These are phyloP conservation scores for Alternaria sp. DNA, from an alignment of 2,329 filamentous ascomycete species.

Conservation along the genomic window DNA sequence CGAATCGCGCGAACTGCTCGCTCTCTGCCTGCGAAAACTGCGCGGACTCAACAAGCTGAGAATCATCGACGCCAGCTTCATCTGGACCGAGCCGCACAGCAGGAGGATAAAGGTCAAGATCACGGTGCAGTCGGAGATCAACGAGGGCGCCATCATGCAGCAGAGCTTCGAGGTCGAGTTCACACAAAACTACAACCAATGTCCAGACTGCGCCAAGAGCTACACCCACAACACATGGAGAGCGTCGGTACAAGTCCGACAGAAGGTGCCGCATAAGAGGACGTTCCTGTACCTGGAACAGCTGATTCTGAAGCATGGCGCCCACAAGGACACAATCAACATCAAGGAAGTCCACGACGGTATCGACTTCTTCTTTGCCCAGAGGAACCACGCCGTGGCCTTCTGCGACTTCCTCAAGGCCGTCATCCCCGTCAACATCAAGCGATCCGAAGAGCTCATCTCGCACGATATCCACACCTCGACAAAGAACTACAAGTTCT, in stretches of 20 bases:
- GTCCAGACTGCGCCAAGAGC: conserved; percentile 86
- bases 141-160: conserved; percentile 77
- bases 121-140: conserved; percentile 81
- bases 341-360: conserved; percentile 98
- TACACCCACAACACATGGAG: conserved; percentile 97
- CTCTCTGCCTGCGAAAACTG: conserved; percentile 88
- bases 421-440: conserved; percentile 78
- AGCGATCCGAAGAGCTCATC: conserved; percentile 92
- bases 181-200: conserved; percentile 90
- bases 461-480: conserved; percentile 92
- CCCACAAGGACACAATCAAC: conserved; percentile 85
- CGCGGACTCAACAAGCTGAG: conserved; percentile 87
- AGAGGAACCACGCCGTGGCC: conserved; percentile 89
- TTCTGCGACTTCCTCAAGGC: conserved; percentile 91
- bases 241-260: conserved; percentile 91
- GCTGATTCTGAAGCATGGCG: conserved; percentile 91
- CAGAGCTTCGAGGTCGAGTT: conserved; percentile 97
- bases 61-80: conserved; percentile 94
- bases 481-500: conserved; percentile 93
- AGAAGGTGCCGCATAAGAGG: conserved; percentile 96
- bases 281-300: conserved; percentile 88
- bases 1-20: conserved; percentile 91
- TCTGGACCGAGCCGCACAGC: conserved; percentile 98
- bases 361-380: conserved; percentile 93
- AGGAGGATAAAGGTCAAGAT: conserved; percentile 92